Percentiles rank a stretch among this genome's conserved stretches.
Evolutionary conservation across 1,284 basidiomycete species (phyloP).

Genomic region (Ustilago nuda): DNA sequence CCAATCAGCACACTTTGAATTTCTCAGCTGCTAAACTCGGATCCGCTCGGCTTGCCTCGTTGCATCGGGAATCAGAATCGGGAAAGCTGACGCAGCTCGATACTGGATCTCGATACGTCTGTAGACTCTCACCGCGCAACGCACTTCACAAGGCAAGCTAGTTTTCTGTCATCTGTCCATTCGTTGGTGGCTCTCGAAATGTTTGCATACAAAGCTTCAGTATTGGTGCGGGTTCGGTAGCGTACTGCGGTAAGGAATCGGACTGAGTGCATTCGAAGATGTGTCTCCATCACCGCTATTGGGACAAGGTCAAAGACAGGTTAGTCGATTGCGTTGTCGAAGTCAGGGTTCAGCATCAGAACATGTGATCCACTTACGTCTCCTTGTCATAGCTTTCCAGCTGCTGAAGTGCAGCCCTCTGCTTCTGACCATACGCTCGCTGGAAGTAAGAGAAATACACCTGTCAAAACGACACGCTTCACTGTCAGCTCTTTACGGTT

Average conservation of each 20-base stretch:
- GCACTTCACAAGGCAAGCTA: not conserved
- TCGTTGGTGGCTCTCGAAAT: not conserved
- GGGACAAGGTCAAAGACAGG: no score
- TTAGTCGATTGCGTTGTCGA: not conserved
- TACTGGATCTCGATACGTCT: not conserved
- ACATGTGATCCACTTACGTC: constrained; percentile 15
- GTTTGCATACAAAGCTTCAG: not conserved
- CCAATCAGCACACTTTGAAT: constrained; percentile 40
- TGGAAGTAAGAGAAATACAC: constrained; percentile 52
- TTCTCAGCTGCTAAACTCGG: constrained; percentile 25
- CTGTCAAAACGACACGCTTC: constrained; percentile 12
- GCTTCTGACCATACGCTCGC: constrained; percentile 49
- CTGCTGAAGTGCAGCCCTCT: constrained; percentile 31
- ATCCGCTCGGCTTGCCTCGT: constrained; percentile 9
- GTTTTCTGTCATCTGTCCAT: not conserved
- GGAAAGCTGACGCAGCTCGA: no score
- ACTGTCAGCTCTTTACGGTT: not conserved
- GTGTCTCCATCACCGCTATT: constrained; percentile 36
- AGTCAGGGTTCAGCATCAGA: not conserved
- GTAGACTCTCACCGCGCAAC: not conserved
- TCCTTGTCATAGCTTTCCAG: constrained; percentile 21
- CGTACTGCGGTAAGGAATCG: constrained; percentile 17
- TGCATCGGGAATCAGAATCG: not conserved
- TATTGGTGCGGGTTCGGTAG: not conserved
- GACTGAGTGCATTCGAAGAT: constrained; percentile 24